Percentiles rank a stretch among this genome's conserved stretches.
Evolutionary conservation across 202 grass and related monocot genomes (phyloP).

Genomic region (Carex sylvatica): DNA sequence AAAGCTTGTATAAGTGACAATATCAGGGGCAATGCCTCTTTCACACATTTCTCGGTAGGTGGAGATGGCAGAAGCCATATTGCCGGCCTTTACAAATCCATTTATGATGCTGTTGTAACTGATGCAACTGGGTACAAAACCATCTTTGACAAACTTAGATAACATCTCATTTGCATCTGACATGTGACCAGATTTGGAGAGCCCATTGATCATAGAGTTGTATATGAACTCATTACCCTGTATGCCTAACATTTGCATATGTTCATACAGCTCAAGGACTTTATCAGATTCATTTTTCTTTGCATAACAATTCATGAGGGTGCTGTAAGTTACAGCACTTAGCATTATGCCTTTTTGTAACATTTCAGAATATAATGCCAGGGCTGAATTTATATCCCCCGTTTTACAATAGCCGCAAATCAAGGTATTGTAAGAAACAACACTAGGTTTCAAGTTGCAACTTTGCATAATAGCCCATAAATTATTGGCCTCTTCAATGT

Average conservation of each 20-base stretch:
- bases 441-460: constrained; percentile 41
- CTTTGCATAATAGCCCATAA: constrained; percentile 59
- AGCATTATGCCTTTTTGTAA: constrained; percentile 40
- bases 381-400: constrained; percentile 60
- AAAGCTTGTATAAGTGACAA: constrained; percentile 83
- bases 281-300: constrained; percentile 53
- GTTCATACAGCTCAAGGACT: constrained; percentile 45
- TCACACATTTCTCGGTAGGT: constrained; percentile 60
- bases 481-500: constrained; percentile 46
- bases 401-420: constrained; percentile 57
- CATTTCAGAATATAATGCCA: constrained; percentile 62
- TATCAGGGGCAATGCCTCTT: constrained; percentile 48
- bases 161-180: constrained; percentile 64
- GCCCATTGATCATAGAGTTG: constrained; percentile 73
- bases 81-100: constrained; percentile 55
- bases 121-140: constrained; percentile 62
- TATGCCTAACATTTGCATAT: constrained; percentile 57
- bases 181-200: constrained; percentile 35
- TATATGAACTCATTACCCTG: constrained; percentile 59
- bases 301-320: constrained; percentile 58
- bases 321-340: constrained; percentile 59
- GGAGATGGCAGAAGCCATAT: constrained; percentile 44
- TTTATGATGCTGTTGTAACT: constrained; percentile 91
- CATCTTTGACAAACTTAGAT: constrained; percentile 57
- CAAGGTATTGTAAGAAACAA: constrained; percentile 56